Conservation (phyloP, 768 basidiomycete species). For the Phaffia australis region DNA sequence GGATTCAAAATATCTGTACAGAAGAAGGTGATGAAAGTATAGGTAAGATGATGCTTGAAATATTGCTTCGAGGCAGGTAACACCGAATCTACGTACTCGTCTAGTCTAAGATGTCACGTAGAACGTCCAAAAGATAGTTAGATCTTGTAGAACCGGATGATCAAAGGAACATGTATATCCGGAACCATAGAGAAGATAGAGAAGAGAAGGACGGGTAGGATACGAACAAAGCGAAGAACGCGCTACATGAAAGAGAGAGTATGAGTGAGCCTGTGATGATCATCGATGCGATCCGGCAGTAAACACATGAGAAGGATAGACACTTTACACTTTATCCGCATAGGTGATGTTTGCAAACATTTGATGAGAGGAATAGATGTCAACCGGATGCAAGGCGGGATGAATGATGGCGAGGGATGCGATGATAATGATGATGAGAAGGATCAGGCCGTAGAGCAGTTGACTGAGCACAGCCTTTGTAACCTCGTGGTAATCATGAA, state of each 20-base stretch:
- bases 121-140: neutral
- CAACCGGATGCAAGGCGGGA: neutral
- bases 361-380: neutral
- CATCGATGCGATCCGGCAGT: too few relatives aligned
- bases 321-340: neutral
- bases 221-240: neutral
- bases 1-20: slow-evolving; percentile 18
- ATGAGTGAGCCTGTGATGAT: neutral
- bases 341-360: slow-evolving; percentile 18
- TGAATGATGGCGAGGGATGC: neutral
- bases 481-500: too few relatives aligned
- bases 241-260: slow-evolving; percentile 13
- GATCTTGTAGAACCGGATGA: neutral
- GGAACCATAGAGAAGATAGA: neutral
- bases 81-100: neutral
- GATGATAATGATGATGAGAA: neutral
- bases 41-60: neutral
- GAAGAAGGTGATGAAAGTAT: too few relatives aligned
- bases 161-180: slow-evolving; percentile 9
- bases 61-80: neutral
- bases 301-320: too few relatives aligned
- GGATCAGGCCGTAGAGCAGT: neutral
- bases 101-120: neutral
- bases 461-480: too few relatives aligned
- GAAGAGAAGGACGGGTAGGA: neutral